A percentile compares a stretch with the other conserved stretches of the same genome.
Evolutionary conservation across 345 rosid genomes (phyloP).

Genomic region (Eutrema yunnanense): DNA sequence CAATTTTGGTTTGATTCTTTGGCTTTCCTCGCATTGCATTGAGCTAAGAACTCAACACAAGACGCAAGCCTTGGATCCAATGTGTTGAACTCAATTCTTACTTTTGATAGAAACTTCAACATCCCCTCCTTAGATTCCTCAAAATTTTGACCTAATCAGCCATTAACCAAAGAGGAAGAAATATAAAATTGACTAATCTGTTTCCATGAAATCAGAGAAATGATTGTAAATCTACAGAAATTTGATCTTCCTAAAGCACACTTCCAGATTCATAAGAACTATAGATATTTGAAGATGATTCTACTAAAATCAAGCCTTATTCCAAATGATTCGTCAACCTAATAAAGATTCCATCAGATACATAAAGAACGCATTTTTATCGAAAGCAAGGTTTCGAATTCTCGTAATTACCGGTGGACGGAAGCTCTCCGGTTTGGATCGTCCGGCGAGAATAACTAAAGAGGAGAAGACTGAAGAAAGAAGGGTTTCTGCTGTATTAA

Average conservation of each 20-base stretch:
- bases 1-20: conserved; percentile 86
- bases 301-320: background rate
- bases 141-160: background rate
- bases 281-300: background rate
- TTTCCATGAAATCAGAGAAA: background rate
- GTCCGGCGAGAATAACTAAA: conserved; percentile 8
- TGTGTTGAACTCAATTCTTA: conserved; percentile 74
- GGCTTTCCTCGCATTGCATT: conserved; percentile 84
- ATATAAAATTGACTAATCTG: background rate
- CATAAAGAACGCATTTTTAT: too few species aligned
- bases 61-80: conserved; percentile 71
- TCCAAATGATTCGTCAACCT: background rate
- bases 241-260: background rate
- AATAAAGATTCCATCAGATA: background rate
- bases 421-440: background rate
- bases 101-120: conserved; percentile 88
- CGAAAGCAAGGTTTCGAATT: background rate
- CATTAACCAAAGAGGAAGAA: background rate
- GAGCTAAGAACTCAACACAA: conserved; percentile 87
- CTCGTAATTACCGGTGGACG: conserved; percentile 12
- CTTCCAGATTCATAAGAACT: background rate
- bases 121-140: conserved; percentile 28
- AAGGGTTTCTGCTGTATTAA: background rate
- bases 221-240: background rate
- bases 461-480: background rate